Percentiles rank a stretch among this genome's conserved stretches.
Evolutionary conservation across 179 eudicot genomes (phyloP).

Genomic region (Beta lomatogona): DNA sequence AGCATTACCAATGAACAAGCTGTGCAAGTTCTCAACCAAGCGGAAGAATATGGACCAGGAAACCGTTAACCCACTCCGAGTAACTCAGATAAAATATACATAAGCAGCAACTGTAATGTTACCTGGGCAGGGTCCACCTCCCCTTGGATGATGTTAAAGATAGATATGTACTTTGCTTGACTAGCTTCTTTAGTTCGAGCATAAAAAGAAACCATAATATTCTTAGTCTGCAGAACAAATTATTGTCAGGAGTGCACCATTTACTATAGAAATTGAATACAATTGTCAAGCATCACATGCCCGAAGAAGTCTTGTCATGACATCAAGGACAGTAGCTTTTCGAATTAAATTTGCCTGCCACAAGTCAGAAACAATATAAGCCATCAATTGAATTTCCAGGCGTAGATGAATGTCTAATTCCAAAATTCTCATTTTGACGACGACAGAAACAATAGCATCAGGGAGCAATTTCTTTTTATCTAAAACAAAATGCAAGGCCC

Average conservation of each 20-base stretch:
- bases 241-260: slow-evolving; percentile 32
- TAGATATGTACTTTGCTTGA: slow-evolving; percentile 96
- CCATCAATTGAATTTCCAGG: slow-evolving; percentile 5
- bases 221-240: slow-evolving; percentile 71
- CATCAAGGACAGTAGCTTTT: slow-evolving; percentile 94
- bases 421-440: neutral
- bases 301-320: slow-evolving; percentile 99
- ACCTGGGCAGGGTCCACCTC: slow-evolving; percentile 99
- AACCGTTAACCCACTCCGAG: neutral
- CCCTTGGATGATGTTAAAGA: slow-evolving; percentile 92
- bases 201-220: slow-evolving; percentile 96
- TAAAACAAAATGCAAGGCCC: neutral
- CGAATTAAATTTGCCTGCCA: slow-evolving; percentile 93
- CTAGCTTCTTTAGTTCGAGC: slow-evolving; percentile 98
- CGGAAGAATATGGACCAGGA: slow-evolving; percentile 1
- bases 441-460: neutral
- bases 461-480: neutral
- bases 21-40: slow-evolving; percentile 1
- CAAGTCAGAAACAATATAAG: slow-evolving; percentile 14
- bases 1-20: neutral
- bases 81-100: neutral
- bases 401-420: neutral
- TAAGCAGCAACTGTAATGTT: neutral
- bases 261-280: neutral
- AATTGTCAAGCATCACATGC: slow-evolving; percentile 41